Percentiles rank a stretch among this genome's conserved stretches.
Conservation (phyloP, 352 stramenopile species). For the Phytophthora ohioensis region DNA sequence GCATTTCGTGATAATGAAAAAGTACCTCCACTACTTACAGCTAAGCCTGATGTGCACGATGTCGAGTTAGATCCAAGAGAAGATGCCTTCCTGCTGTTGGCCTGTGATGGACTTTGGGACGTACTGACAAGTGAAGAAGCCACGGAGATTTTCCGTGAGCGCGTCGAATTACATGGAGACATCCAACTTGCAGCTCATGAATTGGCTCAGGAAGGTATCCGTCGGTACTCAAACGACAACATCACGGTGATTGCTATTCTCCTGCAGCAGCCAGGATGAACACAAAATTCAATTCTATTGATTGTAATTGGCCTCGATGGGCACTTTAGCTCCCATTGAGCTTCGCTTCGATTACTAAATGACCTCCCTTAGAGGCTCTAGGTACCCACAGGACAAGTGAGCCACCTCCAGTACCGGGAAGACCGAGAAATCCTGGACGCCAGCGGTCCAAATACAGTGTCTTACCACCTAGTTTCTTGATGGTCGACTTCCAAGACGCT, state of each 20-base stretch:
- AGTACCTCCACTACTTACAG: constrained; percentile 60
- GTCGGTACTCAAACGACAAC: constrained; percentile 84
- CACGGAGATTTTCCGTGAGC: constrained; percentile 57
- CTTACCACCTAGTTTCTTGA: constrained; percentile 39
- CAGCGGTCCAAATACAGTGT: constrained; percentile 40
- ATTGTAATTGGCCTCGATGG: not conserved
- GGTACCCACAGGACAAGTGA: constrained; percentile 70
- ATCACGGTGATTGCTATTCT: constrained; percentile 69
- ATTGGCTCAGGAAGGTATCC: constrained; percentile 76
- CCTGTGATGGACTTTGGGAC: constrained; percentile 89
- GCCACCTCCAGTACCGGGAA: constrained; percentile 41
- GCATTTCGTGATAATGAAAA: constrained; percentile 57
- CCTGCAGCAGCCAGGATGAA: constrained; percentile 12
- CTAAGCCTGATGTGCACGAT: constrained; percentile 57
- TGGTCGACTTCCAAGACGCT: constrained; percentile 27
- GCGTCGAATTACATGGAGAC: constrained; percentile 59
- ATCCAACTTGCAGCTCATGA: constrained; percentile 72
- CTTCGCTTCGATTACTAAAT: constrained; percentile 56
- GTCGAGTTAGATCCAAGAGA: constrained; percentile 45
- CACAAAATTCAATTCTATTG: constrained; percentile 3
- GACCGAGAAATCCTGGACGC: constrained; percentile 33
- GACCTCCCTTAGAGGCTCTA: constrained; percentile 40
- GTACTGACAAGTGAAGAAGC: constrained; percentile 78
- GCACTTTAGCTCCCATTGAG: constrained; percentile 55
- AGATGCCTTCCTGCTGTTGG: constrained; percentile 79